Base-by-base conservation (phyloP, 2,329 filamentous ascomycete species). In the Ophiosphaerella herpotricha region DNA sequence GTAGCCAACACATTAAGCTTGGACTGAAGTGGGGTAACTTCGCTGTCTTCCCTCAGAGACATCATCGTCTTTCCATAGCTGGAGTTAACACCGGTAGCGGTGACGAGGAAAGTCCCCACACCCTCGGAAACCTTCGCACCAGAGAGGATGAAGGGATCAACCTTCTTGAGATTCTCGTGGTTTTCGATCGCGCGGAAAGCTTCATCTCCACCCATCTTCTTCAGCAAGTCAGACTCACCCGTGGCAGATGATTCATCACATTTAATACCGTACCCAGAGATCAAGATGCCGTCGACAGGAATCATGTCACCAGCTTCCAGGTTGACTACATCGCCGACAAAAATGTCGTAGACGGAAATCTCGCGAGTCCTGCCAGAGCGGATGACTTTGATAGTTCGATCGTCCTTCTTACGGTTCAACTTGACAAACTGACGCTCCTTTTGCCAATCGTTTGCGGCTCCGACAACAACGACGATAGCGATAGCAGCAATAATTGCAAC, bases 111-210 rank as follows among this genome's bases (percentile, higher is more conserved):
- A 4, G 83, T 85, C 8, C 90, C 89, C 7, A 90, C 80, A 46
- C 89, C 89, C 63, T 91, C 87, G 0, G 85, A 85, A 9, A 93
- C 85, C 59, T 90, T 91, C 2, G 87, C 87, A 39, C 89, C 92
- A 26, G 91, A 96, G 60, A 96, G 89, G 63, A 97, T 91, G 71
- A 93, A 93, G 0, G 89, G 89, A 60, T 92, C 89, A 54, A 88
- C 76, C 63, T 91, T 91, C 75, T 80, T 80, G 31, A 87, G 74
- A 13, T 78, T 78, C 44, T 85, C 78, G 50, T 84, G 78, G 40
- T 82, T 84, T 54, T 86, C 81, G 55, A 88, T 86, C 3, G 84
- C 80, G 31, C 79, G 79, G 67, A 82, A 86, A 16, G 90, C 89
- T 21, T 88, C 85, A 24, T 85, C 82, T 2, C 80, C 86, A 2